phyloP scores from a whole-genome alignment of 228 moss, liverwort and hornwort species.

The Sphagnum fallax region DNA sequence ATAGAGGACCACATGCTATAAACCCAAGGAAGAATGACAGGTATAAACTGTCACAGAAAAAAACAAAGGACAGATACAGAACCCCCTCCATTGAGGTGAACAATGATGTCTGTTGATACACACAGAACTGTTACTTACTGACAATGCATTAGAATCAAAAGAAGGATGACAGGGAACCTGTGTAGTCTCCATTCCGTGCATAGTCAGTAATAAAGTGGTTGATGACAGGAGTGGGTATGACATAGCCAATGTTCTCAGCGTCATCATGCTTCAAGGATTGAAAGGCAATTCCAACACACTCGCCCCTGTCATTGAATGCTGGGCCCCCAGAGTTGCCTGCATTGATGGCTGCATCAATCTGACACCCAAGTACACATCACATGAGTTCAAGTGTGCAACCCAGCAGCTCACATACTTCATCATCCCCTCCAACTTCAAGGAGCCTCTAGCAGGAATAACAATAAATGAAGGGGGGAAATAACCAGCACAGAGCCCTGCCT shows the following conservation, averaged over 20 bases:
- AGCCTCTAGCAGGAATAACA: no score
- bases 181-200: conserved; percentile 84
- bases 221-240: conserved; percentile 96
- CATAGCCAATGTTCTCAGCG: conserved; percentile 98
- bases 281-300: conserved; percentile 98
- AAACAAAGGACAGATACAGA: neutral
- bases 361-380: conserved; percentile 4
- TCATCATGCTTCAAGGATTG: conserved; percentile 99
- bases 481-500: conserved; percentile 18
- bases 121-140: no score
- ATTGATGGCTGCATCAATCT: conserved; percentile 99
- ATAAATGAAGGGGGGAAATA: no score
- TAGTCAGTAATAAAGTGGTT: conserved; percentile 94
- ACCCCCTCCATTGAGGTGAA: neutral
- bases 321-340: conserved; percentile 98
- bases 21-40: neutral
- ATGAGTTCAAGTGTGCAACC: neutral
- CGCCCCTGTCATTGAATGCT: conserved; percentile 94
- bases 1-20: no score
- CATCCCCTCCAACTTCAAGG: no score
- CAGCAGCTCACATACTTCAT: neutral
- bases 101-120: no score
- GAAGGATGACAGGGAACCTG: conserved; percentile 36
- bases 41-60: neutral
- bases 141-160: no score